Conservation (phyloP, 139 green algal species). For the Deuterostichococcus epilithicus region DNA sequence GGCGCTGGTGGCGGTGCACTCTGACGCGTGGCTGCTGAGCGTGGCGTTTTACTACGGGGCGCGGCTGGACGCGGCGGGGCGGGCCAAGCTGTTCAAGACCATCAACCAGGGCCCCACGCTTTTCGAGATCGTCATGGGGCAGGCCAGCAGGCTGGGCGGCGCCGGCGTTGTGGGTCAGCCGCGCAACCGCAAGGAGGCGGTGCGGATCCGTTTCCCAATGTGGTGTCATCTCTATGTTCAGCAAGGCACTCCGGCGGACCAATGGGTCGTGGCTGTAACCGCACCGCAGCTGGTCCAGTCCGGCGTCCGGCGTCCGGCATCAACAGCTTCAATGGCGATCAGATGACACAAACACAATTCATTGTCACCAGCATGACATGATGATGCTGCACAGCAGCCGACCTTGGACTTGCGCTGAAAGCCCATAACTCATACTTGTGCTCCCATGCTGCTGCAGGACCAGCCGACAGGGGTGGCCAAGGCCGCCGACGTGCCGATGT, state of each 20-base stretch:
- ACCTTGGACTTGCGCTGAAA: too few relatives aligned
- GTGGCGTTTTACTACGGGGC: slow-evolving; percentile 95
- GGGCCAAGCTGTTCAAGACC: slow-evolving; percentile 72
- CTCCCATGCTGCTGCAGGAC: background rate
- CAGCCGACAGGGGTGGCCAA: background rate
- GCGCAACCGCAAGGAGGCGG: slow-evolving; percentile 13
- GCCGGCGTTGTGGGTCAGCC: background rate
- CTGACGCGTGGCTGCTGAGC: slow-evolving; percentile 91
- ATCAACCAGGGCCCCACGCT: slow-evolving; percentile 83
- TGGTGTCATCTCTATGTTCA: too few relatives aligned
- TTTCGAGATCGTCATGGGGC: slow-evolving; percentile 78
- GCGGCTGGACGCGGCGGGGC: slow-evolving; percentile 72
- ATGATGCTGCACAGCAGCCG: too few relatives aligned
- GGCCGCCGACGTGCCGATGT: slow-evolving; percentile 20
- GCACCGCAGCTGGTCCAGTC: too few relatives aligned
- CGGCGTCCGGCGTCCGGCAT: too few relatives aligned
- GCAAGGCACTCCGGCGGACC: too few relatives aligned
- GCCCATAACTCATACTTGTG: too few relatives aligned
- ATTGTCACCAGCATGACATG: too few relatives aligned
- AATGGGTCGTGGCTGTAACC: too few relatives aligned
- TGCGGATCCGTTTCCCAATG: background rate
- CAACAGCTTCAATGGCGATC: too few relatives aligned
- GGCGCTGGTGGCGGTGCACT: slow-evolving; percentile 94
- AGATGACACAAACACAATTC: too few relatives aligned
- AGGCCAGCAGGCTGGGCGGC: slow-evolving; percentile 10